These are phyloP conservation scores for Bipolaris oryzae DNA, from an alignment of 2,329 filamentous ascomycete genomes.

Conservation along the genomic window DNA sequence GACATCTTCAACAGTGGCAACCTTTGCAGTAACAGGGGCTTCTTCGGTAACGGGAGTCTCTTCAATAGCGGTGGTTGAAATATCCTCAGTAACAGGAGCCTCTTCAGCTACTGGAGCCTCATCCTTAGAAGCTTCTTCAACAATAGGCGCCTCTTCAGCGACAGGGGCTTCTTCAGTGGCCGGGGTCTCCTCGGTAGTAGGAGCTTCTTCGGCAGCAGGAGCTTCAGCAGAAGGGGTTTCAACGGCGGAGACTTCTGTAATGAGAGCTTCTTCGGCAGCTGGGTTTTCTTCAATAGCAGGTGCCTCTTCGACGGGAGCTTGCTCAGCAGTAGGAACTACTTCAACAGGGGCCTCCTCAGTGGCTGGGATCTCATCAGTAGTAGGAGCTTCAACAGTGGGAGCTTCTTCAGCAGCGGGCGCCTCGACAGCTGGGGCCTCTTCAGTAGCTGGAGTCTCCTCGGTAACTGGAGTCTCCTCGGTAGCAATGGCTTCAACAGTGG, in stretches of 20 bases:
- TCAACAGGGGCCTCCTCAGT: neutral
- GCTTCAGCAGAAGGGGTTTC: no score
- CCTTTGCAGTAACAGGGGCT: neutral
- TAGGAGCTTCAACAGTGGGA: neutral
- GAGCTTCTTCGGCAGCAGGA: neutral
- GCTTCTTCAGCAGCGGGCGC: no score
- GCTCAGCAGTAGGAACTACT: neutral
- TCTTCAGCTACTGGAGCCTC: neutral
- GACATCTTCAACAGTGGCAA: neutral
- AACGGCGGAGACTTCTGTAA: no score
- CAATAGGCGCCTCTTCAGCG: neutral
- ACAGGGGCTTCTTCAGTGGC: conserved; percentile 4
- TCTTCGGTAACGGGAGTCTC: no score
- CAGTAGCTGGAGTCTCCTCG: no score
- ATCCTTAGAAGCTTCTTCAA: neutral
- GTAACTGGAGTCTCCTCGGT: no score
- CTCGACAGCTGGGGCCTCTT: no score
- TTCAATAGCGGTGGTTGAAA: neutral
- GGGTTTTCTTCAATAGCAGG: neutral
- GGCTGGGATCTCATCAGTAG: no score
- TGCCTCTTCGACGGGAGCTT: neutral
- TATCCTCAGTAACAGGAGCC: neutral
- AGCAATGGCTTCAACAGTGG: no score
- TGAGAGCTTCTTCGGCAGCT: no score
- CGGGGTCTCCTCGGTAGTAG: neutral